Percentiles rank a stretch among this genome's conserved stretches.
These are phyloP conservation scores for Trichophyton schoenleinii DNA, from an alignment of 2,329 filamentous ascomycete genomes.

Conservation along the genomic window DNA sequence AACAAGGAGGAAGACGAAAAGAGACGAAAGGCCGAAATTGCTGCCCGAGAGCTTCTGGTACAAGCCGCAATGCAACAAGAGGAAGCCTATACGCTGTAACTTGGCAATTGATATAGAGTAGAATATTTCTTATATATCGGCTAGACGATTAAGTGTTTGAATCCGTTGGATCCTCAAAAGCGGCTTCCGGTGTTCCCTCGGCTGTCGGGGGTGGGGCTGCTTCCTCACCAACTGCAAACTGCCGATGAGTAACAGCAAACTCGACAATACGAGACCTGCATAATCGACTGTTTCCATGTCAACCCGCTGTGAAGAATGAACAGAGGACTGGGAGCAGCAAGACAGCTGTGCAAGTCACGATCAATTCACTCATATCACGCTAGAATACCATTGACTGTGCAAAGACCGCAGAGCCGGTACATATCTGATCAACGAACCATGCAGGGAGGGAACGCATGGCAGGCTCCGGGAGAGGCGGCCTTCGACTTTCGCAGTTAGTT, in stretches of 20 bases:
- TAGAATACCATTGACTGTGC: neutral
- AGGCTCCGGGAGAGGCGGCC: slow-evolving; percentile 7
- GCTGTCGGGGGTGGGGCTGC: neutral
- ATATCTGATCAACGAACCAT: neutral
- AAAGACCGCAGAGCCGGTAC: neutral
- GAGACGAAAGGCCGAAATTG: neutral
- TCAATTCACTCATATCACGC: neutral
- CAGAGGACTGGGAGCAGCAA: neutral
- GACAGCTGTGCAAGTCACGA: neutral
- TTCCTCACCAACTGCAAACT: neutral
- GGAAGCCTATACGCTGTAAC: neutral
- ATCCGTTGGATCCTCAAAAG: too few relatives aligned
- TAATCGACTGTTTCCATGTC: neutral
- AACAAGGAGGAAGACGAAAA: neutral
- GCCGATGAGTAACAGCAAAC: too few relatives aligned
- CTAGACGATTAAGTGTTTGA: neutral
- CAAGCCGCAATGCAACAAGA: slow-evolving; percentile 1
- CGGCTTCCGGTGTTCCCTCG: neutral
- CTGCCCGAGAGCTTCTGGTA: neutral
- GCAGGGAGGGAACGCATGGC: slow-evolving; percentile 7
- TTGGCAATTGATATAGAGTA: neutral
- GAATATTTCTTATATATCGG: neutral
- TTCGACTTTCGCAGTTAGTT: slow-evolving; percentile 14
- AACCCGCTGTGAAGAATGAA: neutral
- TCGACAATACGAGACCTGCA: neutral